A percentile compares a stretch with the other conserved stretches of the same genome.
Conservation (phyloP, 805 yeast species). For the Wickerhamiella slavikovae region DNA sequence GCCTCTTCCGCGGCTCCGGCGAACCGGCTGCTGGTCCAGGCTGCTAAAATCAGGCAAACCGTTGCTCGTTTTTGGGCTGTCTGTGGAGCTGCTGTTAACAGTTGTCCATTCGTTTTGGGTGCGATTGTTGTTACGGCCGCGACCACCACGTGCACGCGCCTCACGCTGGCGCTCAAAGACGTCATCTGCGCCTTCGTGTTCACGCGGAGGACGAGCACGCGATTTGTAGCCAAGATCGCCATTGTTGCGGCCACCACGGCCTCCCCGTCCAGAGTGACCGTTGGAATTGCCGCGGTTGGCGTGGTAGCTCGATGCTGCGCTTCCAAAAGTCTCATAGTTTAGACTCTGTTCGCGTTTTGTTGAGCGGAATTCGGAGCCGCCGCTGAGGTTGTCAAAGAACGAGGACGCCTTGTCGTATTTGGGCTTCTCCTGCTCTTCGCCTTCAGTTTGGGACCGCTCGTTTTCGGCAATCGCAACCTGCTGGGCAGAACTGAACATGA, state of each 20-base stretch:
- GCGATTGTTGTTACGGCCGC: too few relatives aligned
- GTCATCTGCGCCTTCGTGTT: too few relatives aligned
- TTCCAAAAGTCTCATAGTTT: constrained; percentile 73
- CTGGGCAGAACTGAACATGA: constrained; percentile 57
- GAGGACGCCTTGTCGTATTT: constrained; percentile 66
- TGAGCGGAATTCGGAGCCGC: constrained; percentile 36
- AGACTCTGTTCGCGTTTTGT: constrained; percentile 49
- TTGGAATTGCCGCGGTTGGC: constrained; percentile 22
- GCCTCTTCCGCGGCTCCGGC: too few relatives aligned
- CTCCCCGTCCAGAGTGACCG: constrained; percentile 20
- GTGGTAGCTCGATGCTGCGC: constrained; percentile 29
- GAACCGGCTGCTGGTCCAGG: too few relatives aligned
- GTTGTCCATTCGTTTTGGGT: too few relatives aligned
- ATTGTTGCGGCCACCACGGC: constrained; percentile 6
- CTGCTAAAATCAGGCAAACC: too few relatives aligned
- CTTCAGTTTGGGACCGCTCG: constrained; percentile 12
- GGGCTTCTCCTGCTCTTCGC: constrained; percentile 11
- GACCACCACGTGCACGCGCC: too few relatives aligned
- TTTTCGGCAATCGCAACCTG: constrained; percentile 34
- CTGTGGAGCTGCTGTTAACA: too few relatives aligned
- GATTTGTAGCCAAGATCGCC: constrained; percentile 2
- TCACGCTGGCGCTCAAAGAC: too few relatives aligned
- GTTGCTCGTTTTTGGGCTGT: too few relatives aligned
- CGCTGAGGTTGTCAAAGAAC: constrained; percentile 69
- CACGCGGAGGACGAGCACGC: neutral